Evolutionary conservation across 768 basidiomycete genomes (phyloP).

Genomic region (Mycena albidolilacea): DNA sequence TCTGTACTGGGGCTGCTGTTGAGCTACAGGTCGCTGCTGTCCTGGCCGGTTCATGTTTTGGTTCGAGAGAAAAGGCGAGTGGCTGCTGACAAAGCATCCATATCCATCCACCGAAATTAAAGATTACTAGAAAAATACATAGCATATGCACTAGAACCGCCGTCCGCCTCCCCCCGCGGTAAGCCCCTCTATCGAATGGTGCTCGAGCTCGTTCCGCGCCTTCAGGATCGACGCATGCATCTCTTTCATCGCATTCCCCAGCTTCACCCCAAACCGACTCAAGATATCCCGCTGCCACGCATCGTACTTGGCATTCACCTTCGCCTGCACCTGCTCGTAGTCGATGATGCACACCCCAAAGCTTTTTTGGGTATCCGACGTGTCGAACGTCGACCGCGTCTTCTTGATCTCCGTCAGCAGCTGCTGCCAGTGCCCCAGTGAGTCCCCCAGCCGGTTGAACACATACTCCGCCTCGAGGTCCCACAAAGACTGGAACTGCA

Average conservation of each 20-base stretch:
- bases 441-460: slow-evolving; percentile 95
- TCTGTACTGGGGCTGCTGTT: slow-evolving; percentile 39
- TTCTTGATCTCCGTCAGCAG: slow-evolving; percentile 98
- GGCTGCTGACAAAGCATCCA: too few species aligned
- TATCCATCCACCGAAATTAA: background rate
- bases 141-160: slow-evolving; percentile 59
- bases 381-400: slow-evolving; percentile 96
- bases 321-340: slow-evolving; percentile 97
- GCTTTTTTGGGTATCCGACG: slow-evolving; percentile 90
- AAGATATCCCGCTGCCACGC: slow-evolving; percentile 97
- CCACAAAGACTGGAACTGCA: slow-evolving; percentile 99
- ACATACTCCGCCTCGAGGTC: slow-evolving; percentile 98
- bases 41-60: slow-evolving; percentile 36
- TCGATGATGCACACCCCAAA: slow-evolving; percentile 97
- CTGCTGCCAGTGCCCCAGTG: slow-evolving; percentile 94
- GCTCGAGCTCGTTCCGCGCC: slow-evolving; percentile 95
- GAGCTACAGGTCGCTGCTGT: slow-evolving; percentile 33
- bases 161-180: slow-evolving; percentile 70
- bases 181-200: slow-evolving; percentile 95
- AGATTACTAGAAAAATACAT: slow-evolving; percentile 15
- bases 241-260: slow-evolving; percentile 97
- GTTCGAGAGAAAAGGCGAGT: background rate
- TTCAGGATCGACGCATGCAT: slow-evolving; percentile 95
- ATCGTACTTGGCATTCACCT: slow-evolving; percentile 99
- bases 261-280: slow-evolving; percentile 91